Evolutionary conservation across 129 eudicot species (phyloP).

Genomic region (carrot (Daucus carota)): DNA sequence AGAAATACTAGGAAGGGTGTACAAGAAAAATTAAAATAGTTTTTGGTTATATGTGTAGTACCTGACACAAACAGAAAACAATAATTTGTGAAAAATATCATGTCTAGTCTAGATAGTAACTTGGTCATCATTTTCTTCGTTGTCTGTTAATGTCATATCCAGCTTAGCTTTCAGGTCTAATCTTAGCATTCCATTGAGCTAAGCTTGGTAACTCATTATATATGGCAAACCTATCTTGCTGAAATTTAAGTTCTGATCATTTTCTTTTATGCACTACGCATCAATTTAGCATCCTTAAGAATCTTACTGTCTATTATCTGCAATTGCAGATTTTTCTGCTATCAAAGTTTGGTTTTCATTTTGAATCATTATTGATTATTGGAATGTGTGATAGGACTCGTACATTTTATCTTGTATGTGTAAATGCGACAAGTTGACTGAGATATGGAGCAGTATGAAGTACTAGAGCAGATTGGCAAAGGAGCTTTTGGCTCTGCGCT

Average conservation of each 20-base stretch:
- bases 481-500: slow-evolving; percentile 96
- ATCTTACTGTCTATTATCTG: neutral
- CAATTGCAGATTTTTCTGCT: neutral
- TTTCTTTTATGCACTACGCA: neutral
- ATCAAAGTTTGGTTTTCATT: neutral
- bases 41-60: too few species aligned
- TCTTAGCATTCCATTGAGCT: neutral
- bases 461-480: slow-evolving; percentile 91
- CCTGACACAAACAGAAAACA: neutral
- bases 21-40: too few species aligned
- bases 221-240: neutral
- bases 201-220: neutral
- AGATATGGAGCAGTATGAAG: slow-evolving; percentile 83
- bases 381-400: slow-evolving; percentile 19
- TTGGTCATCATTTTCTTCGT: neutral
- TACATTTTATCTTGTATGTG: slow-evolving; percentile 7
- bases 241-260: neutral
- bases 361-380: slow-evolving; percentile 2
- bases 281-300: neutral
- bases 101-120: neutral
- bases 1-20: neutral
- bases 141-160: neutral
- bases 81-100: neutral
- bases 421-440: slow-evolving; percentile 22
- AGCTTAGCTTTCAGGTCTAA: neutral